A percentile compares a stretch with the other conserved stretches of the same genome.
These are phyloP conservation scores for Globisporangium uncinulatum DNA, from an alignment of 352 stramenopile genomes.

Conservation along the genomic window DNA sequence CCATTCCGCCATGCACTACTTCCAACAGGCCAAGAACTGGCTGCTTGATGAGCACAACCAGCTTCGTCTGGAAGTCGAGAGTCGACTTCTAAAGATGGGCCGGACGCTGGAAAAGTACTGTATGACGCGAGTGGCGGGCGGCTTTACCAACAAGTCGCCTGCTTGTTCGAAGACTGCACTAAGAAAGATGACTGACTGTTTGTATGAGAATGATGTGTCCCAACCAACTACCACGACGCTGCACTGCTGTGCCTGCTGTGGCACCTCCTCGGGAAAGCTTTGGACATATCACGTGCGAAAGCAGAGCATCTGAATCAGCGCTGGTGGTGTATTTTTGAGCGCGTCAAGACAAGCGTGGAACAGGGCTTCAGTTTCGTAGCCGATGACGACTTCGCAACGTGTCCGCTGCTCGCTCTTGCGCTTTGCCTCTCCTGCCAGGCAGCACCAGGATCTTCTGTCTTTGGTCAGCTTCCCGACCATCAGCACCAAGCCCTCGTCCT, in stretches of 20 bases:
- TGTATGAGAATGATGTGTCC: no score
- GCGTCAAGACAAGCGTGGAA: conserved; percentile 1
- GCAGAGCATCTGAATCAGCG: no score
- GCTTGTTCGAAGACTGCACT: no score
- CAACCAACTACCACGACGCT: no score
- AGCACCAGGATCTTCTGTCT: neutral
- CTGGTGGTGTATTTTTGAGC: no score
- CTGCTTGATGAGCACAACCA: neutral
- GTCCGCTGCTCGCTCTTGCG: neutral
- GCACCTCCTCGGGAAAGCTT: no score
- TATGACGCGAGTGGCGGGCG: neutral
- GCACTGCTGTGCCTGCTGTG: no score
- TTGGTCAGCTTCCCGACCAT: neutral
- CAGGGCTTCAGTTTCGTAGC: neutral
- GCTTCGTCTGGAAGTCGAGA: neutral
- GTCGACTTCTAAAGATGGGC: neutral
- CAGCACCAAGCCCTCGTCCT: neutral
- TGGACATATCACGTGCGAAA: no score
- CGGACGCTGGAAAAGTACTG: neutral
- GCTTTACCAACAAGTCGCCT: no score
- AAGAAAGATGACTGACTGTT: no score
- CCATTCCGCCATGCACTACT: neutral
- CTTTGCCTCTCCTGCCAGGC: neutral
- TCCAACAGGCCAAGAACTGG: neutral
- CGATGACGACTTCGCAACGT: neutral